Evolutionary conservation across 371 early-diverging fungal species (phyloP), one percentile per base, ranked within the genome.

Genomic region (Syncephalastrum contaminatum): DNA sequence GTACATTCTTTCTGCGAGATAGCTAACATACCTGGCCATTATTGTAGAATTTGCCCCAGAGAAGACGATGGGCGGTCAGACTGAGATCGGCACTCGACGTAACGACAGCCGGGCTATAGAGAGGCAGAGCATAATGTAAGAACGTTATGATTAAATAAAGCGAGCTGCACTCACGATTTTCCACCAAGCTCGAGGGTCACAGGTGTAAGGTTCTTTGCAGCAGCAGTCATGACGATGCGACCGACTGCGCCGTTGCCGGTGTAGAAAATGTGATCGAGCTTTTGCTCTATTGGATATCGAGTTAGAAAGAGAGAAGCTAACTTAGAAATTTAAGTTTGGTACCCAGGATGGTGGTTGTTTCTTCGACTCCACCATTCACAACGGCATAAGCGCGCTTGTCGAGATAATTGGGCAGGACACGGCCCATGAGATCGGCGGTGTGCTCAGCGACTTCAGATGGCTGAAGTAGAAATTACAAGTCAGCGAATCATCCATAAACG

Each of bases 131-230:
- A 44, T 43, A 27, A 7, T 4, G 14, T 40, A 41, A 15, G n/a
- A 14, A 49, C 8, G 18, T 30, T 1, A 49, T 15, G 21, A 7
- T 13, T 14, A 24, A 30, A 27, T 56, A 14, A 20, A 20, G 14
- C 10, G 8, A 19, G 10, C 12, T 44, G 45, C 36, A 39, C 58
- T 63, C 60, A 73, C 73, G 75, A 73, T 72, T 93, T 94, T 27
- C 95, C 95, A 58, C 95, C 95, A 20, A 95, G 77, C 65, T 95
- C 95, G 25, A 95, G 75, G n/a, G 90, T 86, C 16, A 90, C 86
- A 16, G 89, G 86, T 1, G 92, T 86, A 46, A 93, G 75, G 25
- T 87, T 77, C 62, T 90, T 85, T 16, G 89, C 88, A 14, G 94
- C 95, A 13, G 91, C 92, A 6, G 59, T 56, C 80, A 88, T 87